Base-by-base conservation (phyloP, 1,284 basidiomycete species). In the Heterobasidion annosum region DNA sequence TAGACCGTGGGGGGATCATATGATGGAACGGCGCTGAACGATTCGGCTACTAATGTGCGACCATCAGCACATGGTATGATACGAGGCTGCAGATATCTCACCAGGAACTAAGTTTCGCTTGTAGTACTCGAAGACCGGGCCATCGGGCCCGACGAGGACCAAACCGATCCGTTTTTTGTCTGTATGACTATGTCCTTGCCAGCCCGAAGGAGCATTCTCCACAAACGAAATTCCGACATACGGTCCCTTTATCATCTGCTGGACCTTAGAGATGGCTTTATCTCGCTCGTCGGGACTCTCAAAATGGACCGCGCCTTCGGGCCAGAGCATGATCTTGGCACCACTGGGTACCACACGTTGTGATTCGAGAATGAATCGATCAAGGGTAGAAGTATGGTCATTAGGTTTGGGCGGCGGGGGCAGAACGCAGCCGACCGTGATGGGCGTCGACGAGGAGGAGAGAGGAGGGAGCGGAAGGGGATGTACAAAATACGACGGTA, bases 61-160 rank as follows among this genome's bases (percentile, higher is more conserved):
- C 4, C 44, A 37, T 25, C 1, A 33, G 18, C 8, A 42, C 32
- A 46, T 44, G 44, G 33, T n/a, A 37, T 7, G 16, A 8, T 35
- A 47, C 3, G 32, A 50, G 35, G 33, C 45, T 13, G 15, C 35
- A 46, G 35, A 52, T 42, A 50, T 75, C 78, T 68, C 63, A 91
- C 88, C 73, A 2, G 88, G 88, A 2, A 91, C 88, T 0, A 91
- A 76, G 58, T 83, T 75, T 8, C 81, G 76, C 63, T 91, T 91
- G 67, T 84, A 84, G 61, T 90, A 91, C 8, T 80, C 67, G 13
- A 79, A 68, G n/a, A 82, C 67, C 12, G 51, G 42, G 3, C 67
- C 67, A 48, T 63, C 56, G 34, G 55, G 53, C 1, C 61, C 61
- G 25, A 91, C 64, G 18, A 91, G 65, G 2, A 82, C 82, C 43